These are phyloP conservation scores for Ensete ventricosum DNA, from an alignment of 176 grass and related monocot species.

Conservation along the genomic window DNA sequence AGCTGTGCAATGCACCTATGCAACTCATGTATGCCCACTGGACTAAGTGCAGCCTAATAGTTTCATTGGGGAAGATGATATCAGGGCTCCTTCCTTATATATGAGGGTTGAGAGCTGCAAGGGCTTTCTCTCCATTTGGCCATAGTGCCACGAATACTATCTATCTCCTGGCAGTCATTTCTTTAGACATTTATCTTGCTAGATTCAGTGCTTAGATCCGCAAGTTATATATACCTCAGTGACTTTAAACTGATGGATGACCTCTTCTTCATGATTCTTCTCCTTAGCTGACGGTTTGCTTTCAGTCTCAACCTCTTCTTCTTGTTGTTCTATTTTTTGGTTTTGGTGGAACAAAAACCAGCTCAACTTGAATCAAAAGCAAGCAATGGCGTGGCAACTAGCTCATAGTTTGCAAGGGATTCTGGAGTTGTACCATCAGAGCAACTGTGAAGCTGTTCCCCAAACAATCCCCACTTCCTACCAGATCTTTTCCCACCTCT, in stretches of 20 bases:
- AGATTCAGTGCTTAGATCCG: conserved; percentile 74
- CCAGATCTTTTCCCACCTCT: conserved; percentile 58
- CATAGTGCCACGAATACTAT: conserved; percentile 42
- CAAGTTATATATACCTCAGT: conserved; percentile 88
- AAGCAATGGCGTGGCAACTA: conserved; percentile 81
- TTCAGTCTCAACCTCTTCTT: conserved; percentile 47
- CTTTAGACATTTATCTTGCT: conserved; percentile 42
- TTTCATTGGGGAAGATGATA: conserved; percentile 62
- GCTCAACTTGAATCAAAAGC: conserved; percentile 90
- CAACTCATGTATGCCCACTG: background rate
- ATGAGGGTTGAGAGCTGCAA: conserved; percentile 39
- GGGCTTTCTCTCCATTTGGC: conserved; percentile 33
- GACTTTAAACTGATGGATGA: conserved; percentile 70
- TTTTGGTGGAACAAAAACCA: conserved; percentile 87
- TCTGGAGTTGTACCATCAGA: conserved; percentile 84
- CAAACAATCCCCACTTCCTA: conserved; percentile 85
- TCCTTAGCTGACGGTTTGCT: conserved; percentile 38
- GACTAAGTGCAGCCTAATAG: conserved; percentile 33
- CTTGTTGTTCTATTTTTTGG: conserved; percentile 62
- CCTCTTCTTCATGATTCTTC: conserved; percentile 41
- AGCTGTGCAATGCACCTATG: background rate
- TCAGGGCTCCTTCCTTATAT: conserved; percentile 74
- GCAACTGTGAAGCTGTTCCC: conserved; percentile 94
- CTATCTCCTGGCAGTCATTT: conserved; percentile 26
- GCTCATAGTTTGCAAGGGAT: conserved; percentile 80